A percentile compares a stretch with the other conserved stretches of the same genome.
These are phyloP conservation scores for Blumeria hordei DNA, from an alignment of 2,329 filamentous ascomycete genomes.

Conservation along the genomic window DNA sequence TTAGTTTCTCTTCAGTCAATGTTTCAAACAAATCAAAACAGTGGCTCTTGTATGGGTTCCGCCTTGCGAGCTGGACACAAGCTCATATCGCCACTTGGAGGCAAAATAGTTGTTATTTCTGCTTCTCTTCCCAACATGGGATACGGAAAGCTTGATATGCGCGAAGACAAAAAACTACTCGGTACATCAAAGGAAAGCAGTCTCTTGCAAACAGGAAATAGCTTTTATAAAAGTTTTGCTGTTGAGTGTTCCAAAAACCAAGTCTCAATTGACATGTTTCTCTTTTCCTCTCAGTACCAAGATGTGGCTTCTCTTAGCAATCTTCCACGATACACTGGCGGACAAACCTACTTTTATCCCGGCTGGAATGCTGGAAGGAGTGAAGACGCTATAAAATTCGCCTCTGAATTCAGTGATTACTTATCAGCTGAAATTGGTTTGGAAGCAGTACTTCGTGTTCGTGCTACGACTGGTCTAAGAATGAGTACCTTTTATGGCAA, in stretches of 20 bases:
- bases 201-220: constrained; percentile 75
- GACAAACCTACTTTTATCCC: constrained; percentile 96
- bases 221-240: constrained; percentile 97
- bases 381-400: constrained; percentile 95
- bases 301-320: constrained; percentile 94
- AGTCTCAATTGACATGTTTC: constrained; percentile 95
- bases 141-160: constrained; percentile 70
- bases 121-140: constrained; percentile 79
- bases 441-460: constrained; percentile 84
- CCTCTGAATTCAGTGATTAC: constrained; percentile 87
- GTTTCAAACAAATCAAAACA: constrained; percentile 87
- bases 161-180: constrained; percentile 87
- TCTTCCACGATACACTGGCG: constrained; percentile 82
- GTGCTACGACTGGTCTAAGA: constrained; percentile 77
- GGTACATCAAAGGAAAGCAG: constrained; percentile 80
- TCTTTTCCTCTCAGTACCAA: constrained; percentile 89
- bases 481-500: constrained; percentile 99
- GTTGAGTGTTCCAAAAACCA: constrained; percentile 98
- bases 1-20: constrained; percentile 77
- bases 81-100: constrained; percentile 78
- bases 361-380: constrained; percentile 81
- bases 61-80: constrained; percentile 85
- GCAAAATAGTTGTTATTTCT: constrained; percentile 81
- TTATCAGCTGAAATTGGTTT: constrained; percentile 90
- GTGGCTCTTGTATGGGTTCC: constrained; percentile 81